Base-by-base conservation (phyloP, 352 stramenopile genomes). In the Globisporangium ultimum region DNA sequence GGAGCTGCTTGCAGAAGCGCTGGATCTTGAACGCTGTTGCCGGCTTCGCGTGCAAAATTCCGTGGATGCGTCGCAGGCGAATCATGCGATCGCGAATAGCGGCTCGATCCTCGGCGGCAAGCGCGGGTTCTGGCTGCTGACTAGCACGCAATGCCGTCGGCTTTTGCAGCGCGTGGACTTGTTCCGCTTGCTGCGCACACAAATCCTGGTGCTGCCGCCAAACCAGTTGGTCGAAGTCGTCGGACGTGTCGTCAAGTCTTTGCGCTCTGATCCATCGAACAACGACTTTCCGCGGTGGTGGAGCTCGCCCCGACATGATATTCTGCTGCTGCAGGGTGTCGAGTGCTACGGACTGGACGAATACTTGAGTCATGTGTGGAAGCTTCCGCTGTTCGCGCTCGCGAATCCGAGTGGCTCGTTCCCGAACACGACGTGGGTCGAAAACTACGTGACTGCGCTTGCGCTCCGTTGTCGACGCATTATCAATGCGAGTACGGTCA, bases 311-410 rank as follows among this genome's bases (percentile, higher is more conserved):
- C 71, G 74, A 11, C 83, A 90, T 57, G 87, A 96, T 45, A 87
- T 92, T 58, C 47, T 92, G 55, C 65, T 96, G 53, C 66, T 94
- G 34, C 87, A 93, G 63, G 85, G 80, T 46, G 78, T 95, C 18
- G 87, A 95, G 55, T 90, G 77, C 59, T 91, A 87, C 60, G 87
- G 87, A 11, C 63, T 96, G 38, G 87, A 93, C 53, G 72, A 91
- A 40, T 72, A 88, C 47, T 45, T 95, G 12, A 50, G 48, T 6
- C 60, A 83, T 10, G 77, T 95, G 28, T 96, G 87, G 87, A 72
- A 78, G 43, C 62, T 93, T 3, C 76, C 72, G 41, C 50, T 81
- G 24, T 93, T 95, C 53, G 75, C 67, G 14, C 57, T 60, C 4
- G 59, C 67, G 4, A 93, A 84, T 47, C 61, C 63, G 20, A 53